Base-by-base conservation (phyloP, 2,329 filamentous ascomycete genomes). In the Claviceps africana region DNA sequence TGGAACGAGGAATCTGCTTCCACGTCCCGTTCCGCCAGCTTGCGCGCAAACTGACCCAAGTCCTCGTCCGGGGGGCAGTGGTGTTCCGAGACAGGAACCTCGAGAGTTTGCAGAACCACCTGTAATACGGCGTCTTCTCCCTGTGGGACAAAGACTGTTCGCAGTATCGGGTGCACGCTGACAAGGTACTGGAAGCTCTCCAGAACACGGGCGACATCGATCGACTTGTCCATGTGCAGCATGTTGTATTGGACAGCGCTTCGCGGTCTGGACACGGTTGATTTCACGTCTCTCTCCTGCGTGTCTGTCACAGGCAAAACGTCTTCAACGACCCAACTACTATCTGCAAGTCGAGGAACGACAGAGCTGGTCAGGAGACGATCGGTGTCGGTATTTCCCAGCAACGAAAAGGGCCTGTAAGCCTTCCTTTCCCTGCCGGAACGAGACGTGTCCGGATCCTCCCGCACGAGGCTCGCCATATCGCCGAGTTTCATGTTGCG, bases 171-270 rank as follows among this genome's bases (percentile, higher is more conserved):
- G 60, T 84, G 81, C 8, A 70, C 70, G 2, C 72, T 65, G 1
- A 85, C 76, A 3, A 85, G 73, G 35, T 78, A 67, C 48, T 72
- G 70, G 56, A 77, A 81, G 47, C 72, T 71, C 19, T 65, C 55
- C 33, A 74, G 66, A 25, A 83, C 70, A 13, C 71, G 70, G 11
- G 69, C 64, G 15, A 70, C 59, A 50, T 83, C 67, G 13, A 83
- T 66, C 0, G 59, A 56, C 0, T 69, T 71, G 25, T 78, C 72
- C 51, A 86, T 75, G 63, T 79, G 79, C 63, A 86, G 78, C 54
- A 82, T 70, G 55, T 81, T 80, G 60, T 86, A 85, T 15, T 81
- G 77, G 1, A 78, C 66, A 0, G 81, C 83, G 59, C 78, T 83
- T 2, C 81, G 74, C 4, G 81, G 81, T 2, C 73, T 65, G 17